Evolutionary conservation across 495 filamentous ascomycete species (phyloP).

Genomic region (Podospora pseudopauciseta): DNA sequence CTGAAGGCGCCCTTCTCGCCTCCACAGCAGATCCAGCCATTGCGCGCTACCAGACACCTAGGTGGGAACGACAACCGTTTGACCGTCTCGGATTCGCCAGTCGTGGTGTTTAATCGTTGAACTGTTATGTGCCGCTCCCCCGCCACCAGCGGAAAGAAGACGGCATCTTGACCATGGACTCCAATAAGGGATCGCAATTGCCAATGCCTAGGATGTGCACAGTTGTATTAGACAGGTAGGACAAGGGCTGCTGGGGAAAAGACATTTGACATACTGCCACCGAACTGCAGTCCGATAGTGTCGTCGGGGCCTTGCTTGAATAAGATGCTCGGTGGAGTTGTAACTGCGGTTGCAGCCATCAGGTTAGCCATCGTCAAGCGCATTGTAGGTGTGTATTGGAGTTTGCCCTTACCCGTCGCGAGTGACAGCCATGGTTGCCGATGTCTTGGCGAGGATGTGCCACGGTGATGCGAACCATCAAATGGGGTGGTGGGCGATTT

Average conservation of each 20-base stretch:
- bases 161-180: slow-evolving; percentile 64
- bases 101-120: slow-evolving; percentile 66
- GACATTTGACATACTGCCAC: slow-evolving; percentile 56
- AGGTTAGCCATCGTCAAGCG: background rate
- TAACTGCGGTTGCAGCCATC: slow-evolving; percentile 26
- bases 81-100: slow-evolving; percentile 69
- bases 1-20: slow-evolving; percentile 84
- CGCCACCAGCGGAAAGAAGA: slow-evolving; percentile 77
- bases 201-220: slow-evolving; percentile 62
- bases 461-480: slow-evolving; percentile 32
- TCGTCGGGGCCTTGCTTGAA: slow-evolving; percentile 61
- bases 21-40: slow-evolving; percentile 87
- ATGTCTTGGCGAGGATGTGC: slow-evolving; percentile 23
- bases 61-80: slow-evolving; percentile 76
- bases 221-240: slow-evolving; percentile 13
- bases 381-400: background rate
- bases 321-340: slow-evolving; percentile 51
- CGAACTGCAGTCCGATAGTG: slow-evolving; percentile 75
- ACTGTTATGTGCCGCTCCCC: slow-evolving; percentile 51
- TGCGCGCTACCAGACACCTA: slow-evolving; percentile 74
- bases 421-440: slow-evolving; percentile 48
- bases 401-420: slow-evolving; percentile 46
- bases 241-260: background rate
- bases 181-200: slow-evolving; percentile 91
- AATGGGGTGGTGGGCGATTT: slow-evolving; percentile 4